These are phyloP conservation scores for Colletotrichum incanum DNA, from an alignment of 2,329 filamentous ascomycete species.

Conservation along the genomic window DNA sequence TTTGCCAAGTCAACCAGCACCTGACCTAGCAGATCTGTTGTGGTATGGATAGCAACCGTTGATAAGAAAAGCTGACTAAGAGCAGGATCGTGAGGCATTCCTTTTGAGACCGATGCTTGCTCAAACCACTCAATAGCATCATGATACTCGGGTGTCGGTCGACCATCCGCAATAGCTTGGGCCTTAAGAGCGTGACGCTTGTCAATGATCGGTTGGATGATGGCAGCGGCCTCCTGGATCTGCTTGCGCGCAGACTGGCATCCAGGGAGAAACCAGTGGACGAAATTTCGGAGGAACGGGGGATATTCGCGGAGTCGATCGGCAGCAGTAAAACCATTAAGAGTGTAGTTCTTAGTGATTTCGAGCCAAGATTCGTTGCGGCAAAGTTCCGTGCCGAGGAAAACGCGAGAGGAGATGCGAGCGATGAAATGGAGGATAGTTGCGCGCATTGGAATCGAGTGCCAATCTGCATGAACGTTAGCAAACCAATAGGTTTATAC, in stretches of 20 bases:
- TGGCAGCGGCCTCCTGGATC: constrained; percentile 53
- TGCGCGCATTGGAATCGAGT: constrained; percentile 20
- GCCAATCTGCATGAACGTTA: constrained; percentile 44
- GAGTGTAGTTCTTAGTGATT: constrained; percentile 60
- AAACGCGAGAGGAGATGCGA: constrained; percentile 65
- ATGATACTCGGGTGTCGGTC: constrained; percentile 43
- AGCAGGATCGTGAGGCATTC: constrained; percentile 75
- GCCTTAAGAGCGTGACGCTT: constrained; percentile 49
- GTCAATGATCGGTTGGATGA: constrained; percentile 54
- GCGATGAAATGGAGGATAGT: constrained; percentile 56
- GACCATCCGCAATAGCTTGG: constrained; percentile 43
- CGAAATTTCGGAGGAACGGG: constrained; percentile 55
- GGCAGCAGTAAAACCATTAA: constrained; percentile 55
- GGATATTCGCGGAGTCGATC: constrained; percentile 59
- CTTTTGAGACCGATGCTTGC: constrained; percentile 54
- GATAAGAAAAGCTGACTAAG: constrained; percentile 84
- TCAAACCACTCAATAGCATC: constrained; percentile 64
- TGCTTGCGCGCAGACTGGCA: constrained; percentile 55
- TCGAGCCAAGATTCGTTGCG: constrained; percentile 64
- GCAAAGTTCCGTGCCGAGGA: constrained; percentile 62
- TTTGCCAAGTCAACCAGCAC: constrained; percentile 57
- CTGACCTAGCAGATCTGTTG: constrained; percentile 54
- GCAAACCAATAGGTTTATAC: accelerated
- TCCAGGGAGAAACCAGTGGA: constrained; percentile 62
- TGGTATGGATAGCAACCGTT: constrained; percentile 67